Percentiles rank a stretch among this genome's conserved stretches.
Evolutionary conservation across 2,329 filamentous ascomycete genomes (phyloP).

Genomic region (Talaromyces sp.): DNA sequence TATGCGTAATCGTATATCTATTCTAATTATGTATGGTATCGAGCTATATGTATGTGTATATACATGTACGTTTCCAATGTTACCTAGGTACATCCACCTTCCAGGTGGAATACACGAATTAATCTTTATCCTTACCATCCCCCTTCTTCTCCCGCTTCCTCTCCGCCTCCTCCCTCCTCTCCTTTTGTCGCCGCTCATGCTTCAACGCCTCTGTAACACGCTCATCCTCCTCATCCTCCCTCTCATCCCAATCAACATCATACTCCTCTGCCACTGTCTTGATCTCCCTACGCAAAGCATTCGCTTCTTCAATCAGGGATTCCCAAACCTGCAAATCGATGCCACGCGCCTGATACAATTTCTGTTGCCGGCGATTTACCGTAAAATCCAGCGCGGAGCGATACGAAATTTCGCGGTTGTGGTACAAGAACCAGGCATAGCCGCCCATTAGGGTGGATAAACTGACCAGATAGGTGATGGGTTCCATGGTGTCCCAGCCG

Average conservation of each 20-base stretch:
- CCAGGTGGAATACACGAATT: too few species aligned
- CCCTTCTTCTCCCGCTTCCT: constrained; percentile 7
- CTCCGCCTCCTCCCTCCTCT: constrained; percentile 30
- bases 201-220: constrained; percentile 50
- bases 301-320: constrained; percentile 70
- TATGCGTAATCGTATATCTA: not conserved
- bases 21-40: not conserved
- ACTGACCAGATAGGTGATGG: constrained; percentile 84
- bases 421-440: constrained; percentile 90
- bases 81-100: too few species aligned
- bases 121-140: not conserved
- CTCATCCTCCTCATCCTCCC: constrained; percentile 63
- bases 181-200: constrained; percentile 43
- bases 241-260: constrained; percentile 84
- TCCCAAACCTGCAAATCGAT: constrained; percentile 78
- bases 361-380: constrained; percentile 69
- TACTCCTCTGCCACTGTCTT: constrained; percentile 77
- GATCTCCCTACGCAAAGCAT: constrained; percentile 70
- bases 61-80: too few species aligned
- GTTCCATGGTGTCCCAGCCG: constrained; percentile 89
- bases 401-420: constrained; percentile 85
- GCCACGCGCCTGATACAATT: constrained; percentile 68
- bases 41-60: not conserved
- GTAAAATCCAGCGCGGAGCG: constrained; percentile 82
- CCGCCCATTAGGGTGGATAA: constrained; percentile 80